Base-by-base conservation (phyloP, 1,284 basidiomycete species). In the Sanghuangporus weigelae region DNA sequence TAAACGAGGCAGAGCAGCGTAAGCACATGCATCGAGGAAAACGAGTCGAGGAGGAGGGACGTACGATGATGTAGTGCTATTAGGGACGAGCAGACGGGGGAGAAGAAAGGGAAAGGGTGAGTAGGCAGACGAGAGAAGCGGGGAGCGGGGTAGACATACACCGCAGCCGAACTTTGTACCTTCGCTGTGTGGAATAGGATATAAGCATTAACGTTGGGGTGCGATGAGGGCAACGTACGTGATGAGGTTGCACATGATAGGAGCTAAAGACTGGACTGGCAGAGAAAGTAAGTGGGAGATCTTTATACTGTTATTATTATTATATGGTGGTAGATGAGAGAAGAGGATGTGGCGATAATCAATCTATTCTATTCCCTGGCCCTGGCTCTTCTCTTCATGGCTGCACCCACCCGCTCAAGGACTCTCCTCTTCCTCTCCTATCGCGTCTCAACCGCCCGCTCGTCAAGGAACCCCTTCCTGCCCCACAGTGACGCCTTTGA, bases 351-450 rank as follows among this genome's bases (percentile, higher is more conserved):
- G 26, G n/a, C n/a, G n/a, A n/a, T n/a, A n/a, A n/a, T n/a, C n/a
- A n/a, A n/a, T n/a, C n/a, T n/a, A n/a, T n/a, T n/a, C n/a, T n/a
- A n/a, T n/a, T n/a, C n/a, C n/a, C n/a, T n/a, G n/a, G 42, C 40
- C 8, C n/a, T 26, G 23, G 8, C 19, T 12, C 16, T 8, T 74
- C 62, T 14, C 72, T 38, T 36, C 53, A 23, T 35, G 60, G 49
- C 58, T 67, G 58, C 70, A 58, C 80, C 79, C 31, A 83, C 84
- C 40, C 89, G 96, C 68, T 96, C 93, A 1, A 79, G 96, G 57
- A 98, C 96, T 2, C 85, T 95, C 58, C 86, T 98, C 72, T 99
- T 97, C 76, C 89, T 98, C 64, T 98, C 95, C 10, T 95, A 95
- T 75, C 85, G 96, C 67, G 93, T 98, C 77, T 95, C 94, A 3